A percentile compares a stretch with the other conserved stretches of the same genome.
phyloP scores from a whole-genome alignment of 768 basidiomycete species.

The Postia placenta region DNA sequence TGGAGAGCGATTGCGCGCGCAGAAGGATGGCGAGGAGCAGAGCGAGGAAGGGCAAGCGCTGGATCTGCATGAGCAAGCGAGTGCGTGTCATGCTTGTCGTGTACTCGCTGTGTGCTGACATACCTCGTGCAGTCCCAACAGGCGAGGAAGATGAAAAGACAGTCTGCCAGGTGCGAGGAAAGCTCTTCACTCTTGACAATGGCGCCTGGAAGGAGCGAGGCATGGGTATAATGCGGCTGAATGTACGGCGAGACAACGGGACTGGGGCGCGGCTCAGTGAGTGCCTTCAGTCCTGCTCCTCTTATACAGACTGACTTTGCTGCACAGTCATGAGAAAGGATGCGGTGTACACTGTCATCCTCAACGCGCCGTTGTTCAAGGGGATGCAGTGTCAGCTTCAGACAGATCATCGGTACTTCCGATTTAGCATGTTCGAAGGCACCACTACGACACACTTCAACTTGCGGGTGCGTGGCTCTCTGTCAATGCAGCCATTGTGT shows the following conservation, averaged over 20 bases:
- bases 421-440: slow-evolving; percentile 67
- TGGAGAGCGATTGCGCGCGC: slow-evolving; percentile 61
- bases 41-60: slow-evolving; percentile 45
- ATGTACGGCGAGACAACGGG: slow-evolving; percentile 58
- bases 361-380: slow-evolving; percentile 71
- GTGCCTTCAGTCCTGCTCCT: slow-evolving; percentile 16
- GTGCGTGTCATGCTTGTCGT: slow-evolving; percentile 29
- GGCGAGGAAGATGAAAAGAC: slow-evolving; percentile 83
- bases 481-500: neutral
- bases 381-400: slow-evolving; percentile 72
- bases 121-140: slow-evolving; percentile 45
- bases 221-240: slow-evolving; percentile 63
- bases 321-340: slow-evolving; percentile 83
- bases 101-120: neutral
- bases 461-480: slow-evolving; percentile 49
- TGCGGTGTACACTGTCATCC: slow-evolving; percentile 66
- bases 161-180: slow-evolving; percentile 70
- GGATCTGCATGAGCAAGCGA: slow-evolving; percentile 63
- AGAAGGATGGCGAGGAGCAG: slow-evolving; percentile 49
- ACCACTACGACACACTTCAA: slow-evolving; percentile 65
- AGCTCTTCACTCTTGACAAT: slow-evolving; percentile 58
- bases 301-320: neutral
- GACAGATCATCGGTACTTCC: slow-evolving; percentile 74
- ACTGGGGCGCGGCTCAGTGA: slow-evolving; percentile 64
- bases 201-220: slow-evolving; percentile 76